phyloP scores from a whole-genome alignment of 768 basidiomycete genomes.

The Lactifluus pinguis region DNA sequence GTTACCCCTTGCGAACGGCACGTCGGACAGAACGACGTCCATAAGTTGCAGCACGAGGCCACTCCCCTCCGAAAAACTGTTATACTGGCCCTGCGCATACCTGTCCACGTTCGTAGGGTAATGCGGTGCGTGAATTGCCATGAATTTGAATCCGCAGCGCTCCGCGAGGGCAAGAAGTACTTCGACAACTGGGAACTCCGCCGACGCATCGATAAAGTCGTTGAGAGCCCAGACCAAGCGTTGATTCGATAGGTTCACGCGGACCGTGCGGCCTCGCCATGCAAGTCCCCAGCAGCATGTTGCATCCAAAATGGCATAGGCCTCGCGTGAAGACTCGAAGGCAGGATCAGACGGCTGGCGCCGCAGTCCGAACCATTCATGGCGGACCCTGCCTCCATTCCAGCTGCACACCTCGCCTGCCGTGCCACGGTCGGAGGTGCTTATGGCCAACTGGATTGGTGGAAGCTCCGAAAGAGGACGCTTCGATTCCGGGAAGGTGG shows the following conservation, averaged over 20 bases:
- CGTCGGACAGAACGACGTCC: constrained; percentile 11
- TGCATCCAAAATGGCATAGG: constrained; percentile 17
- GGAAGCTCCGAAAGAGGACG: constrained; percentile 10
- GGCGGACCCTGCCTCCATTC: neutral
- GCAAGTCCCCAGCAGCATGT: constrained; percentile 14
- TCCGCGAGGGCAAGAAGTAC: constrained; percentile 12
- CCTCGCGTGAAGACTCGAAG: constrained; percentile 8
- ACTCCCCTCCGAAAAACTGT: constrained; percentile 8
- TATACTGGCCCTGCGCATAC: constrained; percentile 1
- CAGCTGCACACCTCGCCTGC: neutral
- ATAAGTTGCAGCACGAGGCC: constrained; percentile 11
- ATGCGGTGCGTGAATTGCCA: neutral
- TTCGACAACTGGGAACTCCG: constrained; percentile 7
- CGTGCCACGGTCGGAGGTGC: neutral
- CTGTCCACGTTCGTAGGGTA: neutral
- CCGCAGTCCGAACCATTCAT: constrained; percentile 7
- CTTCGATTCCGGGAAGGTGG: constrained; percentile 5
- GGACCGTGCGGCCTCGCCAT: constrained; percentile 15
- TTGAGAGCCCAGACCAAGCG: constrained; percentile 16
- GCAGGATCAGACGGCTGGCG: constrained; percentile 5
- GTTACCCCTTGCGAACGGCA: neutral
- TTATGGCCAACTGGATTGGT: constrained; percentile 5
- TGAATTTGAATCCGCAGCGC: constrained; percentile 15
- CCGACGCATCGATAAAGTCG: neutral
- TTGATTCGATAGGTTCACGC: constrained; percentile 8